Base-by-base conservation (phyloP, 2,329 filamentous ascomycete genomes). In the Aspergillus piperis region DNA sequence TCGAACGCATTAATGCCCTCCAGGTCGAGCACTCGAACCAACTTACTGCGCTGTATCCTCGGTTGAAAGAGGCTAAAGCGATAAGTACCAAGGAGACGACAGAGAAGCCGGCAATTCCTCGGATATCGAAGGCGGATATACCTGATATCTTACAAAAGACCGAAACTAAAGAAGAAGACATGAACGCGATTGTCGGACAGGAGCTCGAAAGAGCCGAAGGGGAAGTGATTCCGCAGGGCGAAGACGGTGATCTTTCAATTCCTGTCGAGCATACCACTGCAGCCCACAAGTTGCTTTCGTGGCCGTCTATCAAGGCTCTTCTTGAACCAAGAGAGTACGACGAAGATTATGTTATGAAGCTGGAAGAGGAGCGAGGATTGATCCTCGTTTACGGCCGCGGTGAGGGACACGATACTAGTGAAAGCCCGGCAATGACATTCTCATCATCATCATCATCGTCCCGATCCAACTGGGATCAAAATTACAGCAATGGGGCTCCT, bases 221-320 rank as follows among this genome's bases (percentile, higher is more conserved):
- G 15, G 57, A 39, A 41, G 32, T 54, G 19, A 44, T 65, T 5
- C 65, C 65, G 30, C 59, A 55, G 13, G 68, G 71, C 5, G 73
- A 77, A 30, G 73, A 75, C 27, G 87, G 86, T 50, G 83, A 87
- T 65, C 84, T 90, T 13, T 86, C 89, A 1, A 90, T 96, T 58
- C 90, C 92, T 0, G 85, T 88, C 27, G 91, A 96, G 66, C 94
- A 98, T 71, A 96, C 91, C 0, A 97, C 93, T 0, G 86, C 92
- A n/a, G 92, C 92, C 1, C 91, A 95, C 54, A 86, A 92, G 63
- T 80, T 98, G 17, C 79, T 98, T 27, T 82, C 84, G 50, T 92
- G 90, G 87, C 84, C 84, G 0, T 84, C 87, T 0, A 91, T 95
- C 57, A 77, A 82, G 71, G 78, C 83, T 63, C 72, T 97, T 71